Evolutionary conservation across 176 grass and related monocot genomes (phyloP).

Genomic region (Oryza coarctata): DNA sequence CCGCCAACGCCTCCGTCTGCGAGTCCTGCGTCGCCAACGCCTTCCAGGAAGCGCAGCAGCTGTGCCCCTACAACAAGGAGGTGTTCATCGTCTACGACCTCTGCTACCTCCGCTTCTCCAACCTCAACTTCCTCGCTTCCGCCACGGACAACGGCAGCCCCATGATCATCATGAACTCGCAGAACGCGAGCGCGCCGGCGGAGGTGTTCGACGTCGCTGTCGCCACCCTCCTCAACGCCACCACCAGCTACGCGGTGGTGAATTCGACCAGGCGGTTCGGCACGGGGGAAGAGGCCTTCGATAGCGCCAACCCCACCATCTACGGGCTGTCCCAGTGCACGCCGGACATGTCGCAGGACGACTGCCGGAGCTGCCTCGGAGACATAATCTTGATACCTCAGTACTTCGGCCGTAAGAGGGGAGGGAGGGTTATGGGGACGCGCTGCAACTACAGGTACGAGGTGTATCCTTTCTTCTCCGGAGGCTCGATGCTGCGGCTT

Average conservation of each 20-base stretch:
- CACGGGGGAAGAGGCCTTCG: constrained; percentile 35
- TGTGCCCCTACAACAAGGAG: constrained; percentile 6
- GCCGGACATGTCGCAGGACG: constrained; percentile 30
- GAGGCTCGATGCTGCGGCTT: constrained; percentile 43
- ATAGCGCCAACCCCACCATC: neutral
- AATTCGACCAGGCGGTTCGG: constrained; percentile 37
- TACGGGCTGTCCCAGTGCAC: constrained; percentile 59
- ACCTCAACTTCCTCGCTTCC: constrained; percentile 3
- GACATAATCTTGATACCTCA: neutral
- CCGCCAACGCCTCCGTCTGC: constrained; percentile 20
- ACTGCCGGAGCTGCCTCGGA: constrained; percentile 46
- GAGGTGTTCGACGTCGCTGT: constrained; percentile 26
- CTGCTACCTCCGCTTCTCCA: constrained; percentile 42
- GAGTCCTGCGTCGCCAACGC: constrained; percentile 27
- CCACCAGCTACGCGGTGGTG: constrained; percentile 29
- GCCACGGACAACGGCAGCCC: neutral
- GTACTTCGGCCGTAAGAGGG: neutral
- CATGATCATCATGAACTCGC: rapidly evolving
- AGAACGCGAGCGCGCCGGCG: constrained; percentile 19
- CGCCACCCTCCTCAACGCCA: constrained; percentile 26
- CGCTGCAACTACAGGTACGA: constrained; percentile 59
- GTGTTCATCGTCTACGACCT: constrained; percentile 19
- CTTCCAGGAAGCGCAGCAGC: neutral
- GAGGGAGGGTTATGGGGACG: constrained; percentile 20
- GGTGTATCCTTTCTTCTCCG: constrained; percentile 43